Conservation (phyloP, 2,329 filamentous ascomycete genomes). For the Verticillium tricorpus region DNA sequence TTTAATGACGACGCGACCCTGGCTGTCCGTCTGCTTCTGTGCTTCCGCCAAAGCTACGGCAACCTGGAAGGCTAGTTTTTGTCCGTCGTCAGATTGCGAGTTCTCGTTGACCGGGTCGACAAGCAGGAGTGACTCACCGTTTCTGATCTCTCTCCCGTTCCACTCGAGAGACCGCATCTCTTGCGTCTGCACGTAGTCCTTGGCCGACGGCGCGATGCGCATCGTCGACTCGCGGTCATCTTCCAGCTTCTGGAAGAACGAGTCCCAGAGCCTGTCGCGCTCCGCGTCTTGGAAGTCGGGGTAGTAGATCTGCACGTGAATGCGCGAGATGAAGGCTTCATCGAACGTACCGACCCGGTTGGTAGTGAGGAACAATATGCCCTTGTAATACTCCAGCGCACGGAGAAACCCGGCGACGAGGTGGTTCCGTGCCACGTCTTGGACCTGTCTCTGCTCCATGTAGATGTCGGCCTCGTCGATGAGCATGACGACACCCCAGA, state of each 20-base stretch:
- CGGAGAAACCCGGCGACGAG: conserved; percentile 19
- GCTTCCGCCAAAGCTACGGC: conserved; percentile 25
- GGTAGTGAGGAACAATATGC: conserved; percentile 25
- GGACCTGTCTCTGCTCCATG: neutral
- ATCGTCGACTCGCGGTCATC: conserved; percentile 18
- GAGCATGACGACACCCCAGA: conserved; percentile 21
- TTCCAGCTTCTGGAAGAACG: conserved; percentile 20
- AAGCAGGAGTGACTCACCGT: conserved; percentile 11
- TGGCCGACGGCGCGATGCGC: conserved; percentile 14
- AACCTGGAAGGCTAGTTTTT: conserved; percentile 21
- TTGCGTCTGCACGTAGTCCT: conserved; percentile 13
- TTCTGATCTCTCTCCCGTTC: conserved; percentile 22
- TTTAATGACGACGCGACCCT: conserved; percentile 12
- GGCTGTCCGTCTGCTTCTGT: conserved; percentile 12
- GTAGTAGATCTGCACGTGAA: conserved; percentile 24
- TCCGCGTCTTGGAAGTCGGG: conserved; percentile 20
- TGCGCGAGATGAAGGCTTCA: conserved; percentile 24
- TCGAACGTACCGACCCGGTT: conserved; percentile 24
- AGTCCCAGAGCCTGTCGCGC: conserved; percentile 21
- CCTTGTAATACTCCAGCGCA: conserved; percentile 23
- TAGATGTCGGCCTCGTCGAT: conserved; percentile 24
- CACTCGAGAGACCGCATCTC: conserved; percentile 15
- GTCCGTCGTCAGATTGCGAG: too few relatives aligned
- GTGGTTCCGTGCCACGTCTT: neutral
- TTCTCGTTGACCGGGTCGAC: neutral